Percentiles rank a stretch among this genome's conserved stretches.
Evolutionary conservation across 805 yeast genomes (phyloP).

Genomic region (Candida maltosa): DNA sequence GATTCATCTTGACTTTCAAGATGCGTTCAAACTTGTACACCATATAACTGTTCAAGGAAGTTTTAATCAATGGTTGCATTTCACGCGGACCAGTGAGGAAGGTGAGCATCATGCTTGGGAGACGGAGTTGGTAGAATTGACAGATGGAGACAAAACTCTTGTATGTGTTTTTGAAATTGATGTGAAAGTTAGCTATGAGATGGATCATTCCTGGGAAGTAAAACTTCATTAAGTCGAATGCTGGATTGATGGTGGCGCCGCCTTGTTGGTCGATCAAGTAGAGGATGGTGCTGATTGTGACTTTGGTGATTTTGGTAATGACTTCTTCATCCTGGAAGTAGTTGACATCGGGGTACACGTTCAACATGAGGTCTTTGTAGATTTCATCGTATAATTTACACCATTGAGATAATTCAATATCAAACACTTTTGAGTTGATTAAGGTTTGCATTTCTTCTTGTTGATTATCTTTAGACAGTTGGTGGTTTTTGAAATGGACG

Average conservation of each 20-base stretch:
- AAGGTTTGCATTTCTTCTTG: background rate
- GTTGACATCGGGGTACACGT: conserved; percentile 19
- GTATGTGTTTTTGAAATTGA: conserved; percentile 27
- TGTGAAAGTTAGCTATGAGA: conserved; percentile 40
- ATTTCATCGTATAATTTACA: conserved; percentile 8
- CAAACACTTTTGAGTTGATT: conserved; percentile 1
- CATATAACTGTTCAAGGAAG: conserved; percentile 5
- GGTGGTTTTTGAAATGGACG: conserved; percentile 2
- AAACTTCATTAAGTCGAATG: conserved; percentile 10
- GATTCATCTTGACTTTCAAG: conserved; percentile 39
- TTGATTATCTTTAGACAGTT: background rate
- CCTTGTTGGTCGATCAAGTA: conserved; percentile 9
- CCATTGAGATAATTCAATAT: conserved; percentile 5
- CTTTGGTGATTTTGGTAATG: conserved; percentile 13
- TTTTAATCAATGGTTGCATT: conserved; percentile 4
- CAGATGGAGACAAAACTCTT: conserved; percentile 39
- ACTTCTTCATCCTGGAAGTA: conserved; percentile 13
- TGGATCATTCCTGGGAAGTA: conserved; percentile 35
- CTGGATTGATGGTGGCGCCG: no score
- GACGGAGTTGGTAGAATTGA: conserved; percentile 32
- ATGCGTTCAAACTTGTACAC: conserved; percentile 43
- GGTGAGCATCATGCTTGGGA: conserved; percentile 16
- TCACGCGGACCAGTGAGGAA: conserved; percentile 7
- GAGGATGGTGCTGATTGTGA: conserved; percentile 30
- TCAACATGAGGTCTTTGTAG: conserved; percentile 12